Base-by-base conservation (phyloP, 1,284 basidiomycete species). In the Melampsora americana region DNA sequence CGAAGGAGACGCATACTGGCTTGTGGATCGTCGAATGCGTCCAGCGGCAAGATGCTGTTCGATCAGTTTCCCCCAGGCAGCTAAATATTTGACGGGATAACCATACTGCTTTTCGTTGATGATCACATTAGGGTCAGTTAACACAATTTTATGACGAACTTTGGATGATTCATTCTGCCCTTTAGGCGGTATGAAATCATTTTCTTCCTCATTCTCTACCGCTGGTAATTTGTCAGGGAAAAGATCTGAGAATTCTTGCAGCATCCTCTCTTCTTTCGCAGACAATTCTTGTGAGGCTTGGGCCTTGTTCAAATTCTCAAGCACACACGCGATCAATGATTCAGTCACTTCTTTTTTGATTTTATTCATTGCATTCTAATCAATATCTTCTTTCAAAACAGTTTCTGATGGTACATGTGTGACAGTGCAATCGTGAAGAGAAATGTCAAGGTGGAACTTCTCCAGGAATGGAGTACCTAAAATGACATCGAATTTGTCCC, bases 91-190 rank as follows among this genome's bases (percentile, higher is more conserved):
- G 0, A 48, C 32, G 0, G 78, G 76, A 6, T 44, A 42, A 9
- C 65, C 28, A 32, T 69, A 78, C 0, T 71, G 69, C 2, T 50
- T 56, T 30, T 72, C 74, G 23, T 78, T 78, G 65, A 72, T 74
- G 4, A 53, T 23, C 32, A 60, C 64, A 2, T 20, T 59, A 11
- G 71, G 71, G 12, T 18, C 30, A 16, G 42, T 78, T 46, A 62
- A 62, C 32, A 44, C 70, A 30, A 18, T 26, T 0, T 39, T 32
- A 42, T 65, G 62, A 14, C 62, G 62, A 7, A 65, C 30, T 35
- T 23, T 32, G 9, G 62, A 65, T 5, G 18, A 9, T 18, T 32
- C 62, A 12, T 65, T 30, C 6, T 65, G 62, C 11, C 62, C 62
- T 14, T 65, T 14, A 18, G 11, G 35, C 18, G 44, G 23, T 1